phyloP scores from a whole-genome alignment of 352 stramenopile genomes.

The Phytopythium helicoides region DNA sequence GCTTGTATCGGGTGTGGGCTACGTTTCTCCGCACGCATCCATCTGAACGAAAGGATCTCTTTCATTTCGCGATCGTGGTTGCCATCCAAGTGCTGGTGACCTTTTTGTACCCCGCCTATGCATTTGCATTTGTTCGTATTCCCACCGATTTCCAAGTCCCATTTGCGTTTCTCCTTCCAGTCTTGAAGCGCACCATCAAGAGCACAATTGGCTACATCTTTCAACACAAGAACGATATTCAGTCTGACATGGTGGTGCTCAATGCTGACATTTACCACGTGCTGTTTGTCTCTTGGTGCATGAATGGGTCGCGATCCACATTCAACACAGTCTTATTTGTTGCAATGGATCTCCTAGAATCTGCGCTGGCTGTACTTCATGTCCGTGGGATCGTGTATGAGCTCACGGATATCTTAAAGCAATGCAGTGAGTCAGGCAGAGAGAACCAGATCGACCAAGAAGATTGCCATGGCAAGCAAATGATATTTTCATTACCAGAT shows the following conservation, averaged over 20 bases:
- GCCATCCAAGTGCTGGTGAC: slow-evolving; percentile 26
- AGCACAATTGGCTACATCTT: slow-evolving; percentile 19
- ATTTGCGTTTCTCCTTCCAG: slow-evolving; percentile 14
- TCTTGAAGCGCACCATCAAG: slow-evolving; percentile 21
- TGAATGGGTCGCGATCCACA: slow-evolving; percentile 11
- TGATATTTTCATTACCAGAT: no score
- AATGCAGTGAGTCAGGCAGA: no score
- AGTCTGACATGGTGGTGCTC: slow-evolving; percentile 20
- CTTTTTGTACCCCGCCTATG: slow-evolving; percentile 23
- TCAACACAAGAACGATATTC: slow-evolving; percentile 15
- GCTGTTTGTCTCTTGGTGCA: slow-evolving; percentile 21
- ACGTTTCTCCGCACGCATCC: slow-evolving; percentile 19
- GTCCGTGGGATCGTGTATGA: no score
- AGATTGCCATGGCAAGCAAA: no score
- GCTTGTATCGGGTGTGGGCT: slow-evolving; percentile 20
- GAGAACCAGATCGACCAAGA: no score
- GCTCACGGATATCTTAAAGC: no score
- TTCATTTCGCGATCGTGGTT: slow-evolving; percentile 22
- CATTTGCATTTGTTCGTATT: slow-evolving; percentile 16
- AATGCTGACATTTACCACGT: slow-evolving; percentile 23
- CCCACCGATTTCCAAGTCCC: slow-evolving; percentile 5
- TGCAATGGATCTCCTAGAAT: slow-evolving; percentile 10
- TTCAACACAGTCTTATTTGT: slow-evolving; percentile 18
- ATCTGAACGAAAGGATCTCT: slow-evolving; percentile 10
- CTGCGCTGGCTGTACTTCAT: no score